Evolutionary conservation across 495 filamentous ascomycete species (phyloP).

Genomic region (Xylona heveae): DNA sequence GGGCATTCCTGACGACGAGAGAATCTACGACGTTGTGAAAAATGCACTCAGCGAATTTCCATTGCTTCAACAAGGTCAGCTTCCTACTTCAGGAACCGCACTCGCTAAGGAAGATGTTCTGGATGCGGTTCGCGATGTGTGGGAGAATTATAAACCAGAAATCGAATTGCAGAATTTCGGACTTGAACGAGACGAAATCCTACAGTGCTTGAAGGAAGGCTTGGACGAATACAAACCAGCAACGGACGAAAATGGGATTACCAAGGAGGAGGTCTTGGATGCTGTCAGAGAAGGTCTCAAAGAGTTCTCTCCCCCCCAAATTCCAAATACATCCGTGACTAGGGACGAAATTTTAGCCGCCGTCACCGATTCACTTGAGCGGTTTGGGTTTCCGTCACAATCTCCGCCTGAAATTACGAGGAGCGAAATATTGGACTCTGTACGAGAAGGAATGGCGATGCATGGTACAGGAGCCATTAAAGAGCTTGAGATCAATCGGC

Average conservation of each 20-base stretch:
- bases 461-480: conserved; percentile 12
- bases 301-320: conserved; percentile 47
- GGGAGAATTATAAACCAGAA: conserved; percentile 81
- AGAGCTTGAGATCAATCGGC: conserved; percentile 38
- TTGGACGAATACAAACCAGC: conserved; percentile 50
- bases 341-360: conserved; percentile 57
- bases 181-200: conserved; percentile 68
- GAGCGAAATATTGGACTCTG: conserved; percentile 30
- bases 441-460: conserved; percentile 27
- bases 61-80: conserved; percentile 15
- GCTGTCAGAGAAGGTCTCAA: conserved; percentile 68
- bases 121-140: conserved; percentile 65
- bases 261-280: conserved; percentile 57
- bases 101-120: conserved; percentile 60
- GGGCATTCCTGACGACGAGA: conserved; percentile 57
- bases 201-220: conserved; percentile 66
- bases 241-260: conserved; percentile 28
- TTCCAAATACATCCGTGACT: conserved; percentile 48
- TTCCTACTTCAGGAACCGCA: conserved; percentile 15
- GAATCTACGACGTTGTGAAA: conserved; percentile 63
- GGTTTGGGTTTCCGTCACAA: conserved; percentile 38
- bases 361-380: conserved; percentile 56
- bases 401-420: conserved; percentile 24
- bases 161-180: conserved; percentile 79
- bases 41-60: conserved; percentile 49